phyloP scores from a whole-genome alignment of 768 basidiomycete species.

The Hygrocybe coccinea region DNA sequence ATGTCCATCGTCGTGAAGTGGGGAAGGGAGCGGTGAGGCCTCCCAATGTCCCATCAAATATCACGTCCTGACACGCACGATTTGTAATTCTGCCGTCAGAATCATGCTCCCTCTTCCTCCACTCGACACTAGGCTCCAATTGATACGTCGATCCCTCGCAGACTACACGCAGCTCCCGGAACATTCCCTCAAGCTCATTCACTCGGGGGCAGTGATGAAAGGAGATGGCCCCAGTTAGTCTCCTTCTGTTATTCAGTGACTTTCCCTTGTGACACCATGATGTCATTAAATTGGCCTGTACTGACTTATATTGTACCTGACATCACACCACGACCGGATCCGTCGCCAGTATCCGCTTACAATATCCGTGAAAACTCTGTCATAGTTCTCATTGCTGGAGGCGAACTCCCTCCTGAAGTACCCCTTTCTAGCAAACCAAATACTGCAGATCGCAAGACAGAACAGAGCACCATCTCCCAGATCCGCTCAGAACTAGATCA shows the following conservation, averaged over 20 bases:
- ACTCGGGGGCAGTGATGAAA: constrained; percentile 86
- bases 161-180: constrained; percentile 68
- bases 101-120: constrained; percentile 51
- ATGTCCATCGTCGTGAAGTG: constrained; percentile 47
- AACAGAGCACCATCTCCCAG: constrained; percentile 46
- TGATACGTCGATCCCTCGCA: constrained; percentile 58
- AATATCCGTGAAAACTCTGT: constrained; percentile 62
- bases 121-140: constrained; percentile 51
- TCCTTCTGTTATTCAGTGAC: neutral
- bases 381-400: constrained; percentile 62
- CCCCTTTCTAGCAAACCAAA: constrained; percentile 23
- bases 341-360: constrained; percentile 66
- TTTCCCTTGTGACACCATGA: neutral
- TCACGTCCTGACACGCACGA: constrained; percentile 6
- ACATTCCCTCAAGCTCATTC: constrained; percentile 78
- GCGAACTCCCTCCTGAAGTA: constrained; percentile 24
- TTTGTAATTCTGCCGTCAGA: constrained; percentile 16
- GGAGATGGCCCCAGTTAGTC: constrained; percentile 68
- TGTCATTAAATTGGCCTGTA: neutral
- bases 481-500: constrained; percentile 50
- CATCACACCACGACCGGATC: too few relatives aligned
- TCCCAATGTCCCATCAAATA: constrained; percentile 3
- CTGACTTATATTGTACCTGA: neutral
- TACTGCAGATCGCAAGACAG: constrained; percentile 35
- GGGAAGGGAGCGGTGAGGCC: constrained; percentile 34